Evolutionary conservation across 345 rosid species (phyloP), one percentile per base, ranked within the genome.

Genomic region (Anastatica hierochuntica): DNA sequence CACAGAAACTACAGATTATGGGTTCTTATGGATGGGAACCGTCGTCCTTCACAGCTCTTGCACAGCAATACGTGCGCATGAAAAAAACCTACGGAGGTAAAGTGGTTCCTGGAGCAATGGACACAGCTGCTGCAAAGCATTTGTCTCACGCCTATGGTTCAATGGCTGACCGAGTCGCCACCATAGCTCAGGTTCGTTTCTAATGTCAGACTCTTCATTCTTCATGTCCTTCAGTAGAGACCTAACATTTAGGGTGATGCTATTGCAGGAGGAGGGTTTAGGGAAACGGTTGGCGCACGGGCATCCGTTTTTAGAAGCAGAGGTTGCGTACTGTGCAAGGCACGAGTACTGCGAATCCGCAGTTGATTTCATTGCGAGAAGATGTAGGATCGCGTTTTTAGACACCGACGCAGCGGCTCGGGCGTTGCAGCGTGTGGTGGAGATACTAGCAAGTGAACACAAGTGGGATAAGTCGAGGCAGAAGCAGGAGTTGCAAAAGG

Each of bases 21-120:
- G 96, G 98, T 60, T 94, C 84, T 58, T 75, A 90, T 12, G 94
- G 95, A 60, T 90, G 96, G 96, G 94, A 90, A 26, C 90, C 87
- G 34, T 79, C 96, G 40, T 72, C 67, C 19, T 90, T 90, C 68
- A 87, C 94, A 17, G 74, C 68, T 63, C 84, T 90, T 69, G 84
- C 96, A 36, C 98, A 90, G 63, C 94, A 90, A 40, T 87, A 81
- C 37, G 74, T 79, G 49, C 95, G 95, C 46, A 82, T 87, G 96
- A 90, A 90, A 72, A 81, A 73, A 76, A 43, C 86, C 17, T 39
- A 73, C 41, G 89, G 82, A 48, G 80, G 85, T 30, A 78, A 84
- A 78, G 70, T 78, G 67, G 95, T 90, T 62, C 98, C 94, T 39
- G 96, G 81, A 39, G 74, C 63, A 39, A 87, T 90, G 96, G 98